These are phyloP conservation scores for Metrosideros polymorpha DNA, from an alignment of 441 rosid genomes.

Conservation along the genomic window DNA sequence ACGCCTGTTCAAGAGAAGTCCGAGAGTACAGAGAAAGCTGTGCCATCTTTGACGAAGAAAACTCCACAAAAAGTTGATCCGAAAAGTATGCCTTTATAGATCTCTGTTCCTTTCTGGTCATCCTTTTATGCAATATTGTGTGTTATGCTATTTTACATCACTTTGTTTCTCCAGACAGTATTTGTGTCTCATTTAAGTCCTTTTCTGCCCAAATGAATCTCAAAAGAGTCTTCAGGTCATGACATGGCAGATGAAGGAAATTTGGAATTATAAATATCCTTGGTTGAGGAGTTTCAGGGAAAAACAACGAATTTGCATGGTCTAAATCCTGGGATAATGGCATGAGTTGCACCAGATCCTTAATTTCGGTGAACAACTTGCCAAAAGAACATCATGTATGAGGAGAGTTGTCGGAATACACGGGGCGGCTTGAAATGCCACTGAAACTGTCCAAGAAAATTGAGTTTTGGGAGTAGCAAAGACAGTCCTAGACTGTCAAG, in stretches of 20 bases:
- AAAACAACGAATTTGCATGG: background rate
- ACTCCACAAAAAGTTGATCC: slow-evolving; percentile 50
- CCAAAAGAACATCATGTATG: background rate
- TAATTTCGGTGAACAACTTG: background rate
- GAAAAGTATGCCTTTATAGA: slow-evolving; percentile 33
- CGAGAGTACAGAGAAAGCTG: slow-evolving; percentile 27
- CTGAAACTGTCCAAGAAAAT: background rate
- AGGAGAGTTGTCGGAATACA: background rate
- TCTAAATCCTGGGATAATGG: background rate
- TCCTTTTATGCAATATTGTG: background rate
- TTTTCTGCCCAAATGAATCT: background rate
- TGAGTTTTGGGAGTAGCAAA: background rate
- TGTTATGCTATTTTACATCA: background rate
- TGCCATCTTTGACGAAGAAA: slow-evolving; percentile 33
- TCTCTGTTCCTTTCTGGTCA: background rate
- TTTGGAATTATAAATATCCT: background rate
- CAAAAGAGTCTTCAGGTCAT: background rate
- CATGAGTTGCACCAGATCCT: background rate
- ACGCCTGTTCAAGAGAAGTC: slow-evolving; percentile 25
- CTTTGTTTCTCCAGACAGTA: background rate
- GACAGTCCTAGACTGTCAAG: background rate
- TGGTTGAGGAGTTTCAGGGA: background rate
- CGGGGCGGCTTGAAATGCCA: background rate
- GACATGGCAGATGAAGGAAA: background rate
- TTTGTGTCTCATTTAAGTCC: background rate